Evolutionary conservation across 192 early-diverging fungal species (phyloP), one percentile per base, ranked within the genome.

Genomic region (Coemansia sp.): DNA sequence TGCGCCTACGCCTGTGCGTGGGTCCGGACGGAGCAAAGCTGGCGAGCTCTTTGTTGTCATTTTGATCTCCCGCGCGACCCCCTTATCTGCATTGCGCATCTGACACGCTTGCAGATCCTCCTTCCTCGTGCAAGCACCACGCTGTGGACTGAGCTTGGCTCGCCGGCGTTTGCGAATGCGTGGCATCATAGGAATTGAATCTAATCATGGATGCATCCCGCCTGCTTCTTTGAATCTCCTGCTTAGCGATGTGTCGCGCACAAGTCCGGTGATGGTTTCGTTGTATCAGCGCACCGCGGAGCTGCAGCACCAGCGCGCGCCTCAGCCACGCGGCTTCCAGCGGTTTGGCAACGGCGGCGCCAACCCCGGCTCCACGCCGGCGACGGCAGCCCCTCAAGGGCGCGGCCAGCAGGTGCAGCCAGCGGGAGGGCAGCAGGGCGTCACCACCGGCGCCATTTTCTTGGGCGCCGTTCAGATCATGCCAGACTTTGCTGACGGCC

Each of bases 221-320:
- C 14, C 40, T 8, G 14, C 40, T 42, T 18, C 40, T 23, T 18
- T 19, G 25, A 34, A 11, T 21, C 17, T 47, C 19, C 19, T 36
- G 13, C 51, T n/a, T 75, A 70, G 66, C 30, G 74, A 77, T 60
- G 74, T 77, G 32, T 77, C 74, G 25, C 66, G 74, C 43, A 70
- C 74, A 14, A 58, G 67, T 8, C 66, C 66, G 0, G 71, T 80
- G 33, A 75, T 80, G 78, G 65, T 80, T 11, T 75, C 78, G 54
- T 63, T 80, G 27, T 80, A 80, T 40, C 78, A 76, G 72, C 70
- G 78, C 38, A 80, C 78, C 0, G 68, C 76, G 27, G 76, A 70
- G 58, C 60, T 78, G 36, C 65, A 69, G 53, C 55, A 78, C 58
- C 76, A 69, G 63, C 66, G 68, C 33, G 43, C 68, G 5, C 54